Conservation (phyloP, 1,139 yeast species). For the Fermentozyma sake region DNA sequence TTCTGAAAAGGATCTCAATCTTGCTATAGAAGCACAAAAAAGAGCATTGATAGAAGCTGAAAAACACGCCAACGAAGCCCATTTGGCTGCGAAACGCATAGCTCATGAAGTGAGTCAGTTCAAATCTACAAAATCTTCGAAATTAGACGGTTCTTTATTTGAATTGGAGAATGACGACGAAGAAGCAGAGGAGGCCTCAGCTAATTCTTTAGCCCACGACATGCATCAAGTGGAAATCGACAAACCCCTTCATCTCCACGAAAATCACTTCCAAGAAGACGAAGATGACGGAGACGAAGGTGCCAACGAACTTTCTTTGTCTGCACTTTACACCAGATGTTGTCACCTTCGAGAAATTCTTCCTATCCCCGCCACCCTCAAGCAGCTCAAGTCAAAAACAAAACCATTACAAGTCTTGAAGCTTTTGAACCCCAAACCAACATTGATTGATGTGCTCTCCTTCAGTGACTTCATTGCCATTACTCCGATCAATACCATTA, state of each 20-base stretch:
- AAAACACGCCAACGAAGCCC: conserved; percentile 73
- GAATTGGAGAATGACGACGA: conserved; percentile 18
- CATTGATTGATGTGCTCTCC: conserved; percentile 81
- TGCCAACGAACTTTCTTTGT: conserved; percentile 46
- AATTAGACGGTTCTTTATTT: conserved; percentile 4
- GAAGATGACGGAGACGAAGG: conserved; percentile 12
- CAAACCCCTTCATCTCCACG: conserved; percentile 68
- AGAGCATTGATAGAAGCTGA: conserved; percentile 56
- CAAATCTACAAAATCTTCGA: conserved; percentile 16
- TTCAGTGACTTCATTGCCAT: conserved; percentile 84
- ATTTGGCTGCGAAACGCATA: conserved; percentile 61
- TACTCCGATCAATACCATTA: conserved; percentile 72
- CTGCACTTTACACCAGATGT: conserved; percentile 80
- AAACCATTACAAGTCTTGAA: conserved; percentile 75
- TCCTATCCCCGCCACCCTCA: conserved; percentile 88
- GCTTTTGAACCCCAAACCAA: conserved; percentile 84
- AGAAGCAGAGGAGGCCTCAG: conserved; percentile 16
- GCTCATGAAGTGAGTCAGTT: conserved; percentile 57
- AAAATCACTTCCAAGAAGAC: conserved; percentile 49
- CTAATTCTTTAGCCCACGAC: conserved; percentile 4
- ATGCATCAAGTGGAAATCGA: conserved; percentile 29
- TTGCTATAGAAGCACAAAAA: conserved; percentile 56
- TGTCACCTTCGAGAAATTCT: conserved; percentile 89
- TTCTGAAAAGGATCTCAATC: conserved; percentile 46
- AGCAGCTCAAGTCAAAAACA: conserved; percentile 72